A percentile compares a stretch with the other conserved stretches of the same genome.
Conservation (phyloP, 192 early-diverging fungal genomes). For the Umbelopsis ramanniana region DNA sequence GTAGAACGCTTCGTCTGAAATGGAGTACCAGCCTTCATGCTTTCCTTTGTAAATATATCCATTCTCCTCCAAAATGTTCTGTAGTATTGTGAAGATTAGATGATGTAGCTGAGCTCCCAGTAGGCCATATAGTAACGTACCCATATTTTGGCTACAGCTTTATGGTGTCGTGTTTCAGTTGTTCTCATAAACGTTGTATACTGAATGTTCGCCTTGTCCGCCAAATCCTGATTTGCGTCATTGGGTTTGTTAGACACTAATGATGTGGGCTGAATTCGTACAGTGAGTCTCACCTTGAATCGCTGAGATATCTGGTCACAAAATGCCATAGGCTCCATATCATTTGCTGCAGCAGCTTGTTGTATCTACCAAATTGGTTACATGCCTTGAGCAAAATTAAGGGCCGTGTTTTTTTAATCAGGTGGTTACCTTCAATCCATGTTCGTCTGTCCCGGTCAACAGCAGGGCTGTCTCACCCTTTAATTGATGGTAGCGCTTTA, state of each 20-base stretch:
- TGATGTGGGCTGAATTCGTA: neutral
- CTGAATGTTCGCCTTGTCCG: constrained; percentile 70
- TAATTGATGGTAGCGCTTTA: constrained; percentile 76
- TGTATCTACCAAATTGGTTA: constrained; percentile 67
- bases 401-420: neutral
- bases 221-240: constrained; percentile 53
- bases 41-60: constrained; percentile 90
- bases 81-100: neutral
- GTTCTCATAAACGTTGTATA: constrained; percentile 89
- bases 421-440: constrained; percentile 83
- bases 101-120: neutral
- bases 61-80: constrained; percentile 62
- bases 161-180: constrained; percentile 74
- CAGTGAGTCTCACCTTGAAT: constrained; percentile 56
- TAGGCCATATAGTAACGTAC: constrained; percentile 32
- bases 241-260: constrained; percentile 23
- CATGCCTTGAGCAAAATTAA: neutral
- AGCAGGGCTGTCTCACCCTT: constrained; percentile 63
- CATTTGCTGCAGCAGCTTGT: constrained; percentile 75
- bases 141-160: constrained; percentile 80
- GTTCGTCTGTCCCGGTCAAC: constrained; percentile 92
- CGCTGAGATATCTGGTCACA: constrained; percentile 75
- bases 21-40: constrained; percentile 94
- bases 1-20: constrained; percentile 96
- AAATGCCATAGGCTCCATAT: constrained; percentile 67